Base-by-base conservation (phyloP, 306 rosid species). In the Quercus parvula region DNA sequence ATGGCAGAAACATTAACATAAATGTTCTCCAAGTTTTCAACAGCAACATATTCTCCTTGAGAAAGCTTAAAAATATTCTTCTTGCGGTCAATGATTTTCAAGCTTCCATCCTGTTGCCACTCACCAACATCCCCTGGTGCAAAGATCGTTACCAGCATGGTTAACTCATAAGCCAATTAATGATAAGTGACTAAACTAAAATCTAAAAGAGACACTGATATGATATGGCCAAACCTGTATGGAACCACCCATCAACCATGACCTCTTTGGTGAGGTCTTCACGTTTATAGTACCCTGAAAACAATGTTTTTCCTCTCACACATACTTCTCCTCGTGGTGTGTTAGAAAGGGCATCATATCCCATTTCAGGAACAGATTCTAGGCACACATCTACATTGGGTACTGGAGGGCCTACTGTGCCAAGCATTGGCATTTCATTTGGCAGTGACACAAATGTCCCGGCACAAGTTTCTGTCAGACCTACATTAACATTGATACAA, bases 31-130 rank as follows among this genome's bases (percentile, higher is more conserved):
- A 95, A 87, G 86, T 95, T 93, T 84, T 95, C 99, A 49, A 93
- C 99, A 6, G 99, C 99, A 74, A 95, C 99, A 86, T 95, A 95
- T 79, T 95, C 99, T 84, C 99, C 99, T 84, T 95, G 99, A 17
- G 99, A 91, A 77, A 95, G 99, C 84, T 95, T 95, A 85, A 93
- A 95, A 85, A 95, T 95, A 85, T 95, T 95, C 94, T 95, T 95
- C 91, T 93, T 95, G 58, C 97, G 88, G 78, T 95, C 99, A 78
- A 95, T 91, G 63, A 95, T 93, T 88, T 91, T 95, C 92, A 95
- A 86, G 91, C 94, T 90, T 87, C 99, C 99, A 89, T 93, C 90
- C 4, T 85, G 78, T 87, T 87, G 99, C 99, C 99, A 95, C 84
- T 95, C 96, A 30, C 99, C 99, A 83, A 95, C 75, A 73, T 95